Evolutionary conservation across 2,329 filamentous ascomycete genomes (phyloP).

Genomic region (Stagonosporopsis chrysanthemi): DNA sequence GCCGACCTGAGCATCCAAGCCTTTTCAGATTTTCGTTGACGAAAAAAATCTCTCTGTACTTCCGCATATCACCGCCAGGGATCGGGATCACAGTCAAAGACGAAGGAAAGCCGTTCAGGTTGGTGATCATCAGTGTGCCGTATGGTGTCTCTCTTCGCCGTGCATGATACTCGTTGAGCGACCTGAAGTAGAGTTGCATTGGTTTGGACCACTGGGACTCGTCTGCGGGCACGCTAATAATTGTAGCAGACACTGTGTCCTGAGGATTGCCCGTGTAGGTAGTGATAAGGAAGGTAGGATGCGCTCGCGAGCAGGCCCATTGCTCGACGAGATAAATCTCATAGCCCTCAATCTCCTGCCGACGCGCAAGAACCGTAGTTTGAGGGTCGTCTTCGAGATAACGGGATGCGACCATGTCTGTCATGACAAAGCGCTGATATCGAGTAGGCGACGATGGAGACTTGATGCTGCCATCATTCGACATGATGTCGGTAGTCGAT

Average conservation of each 20-base stretch:
- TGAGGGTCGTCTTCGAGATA: conserved; percentile 84
- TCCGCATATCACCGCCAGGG: conserved; percentile 82
- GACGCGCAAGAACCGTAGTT: conserved; percentile 76
- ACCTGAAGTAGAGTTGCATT: conserved; percentile 83
- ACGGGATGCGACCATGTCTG: conserved; percentile 70
- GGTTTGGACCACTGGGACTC: conserved; percentile 80
- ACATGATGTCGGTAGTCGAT: conserved; percentile 22
- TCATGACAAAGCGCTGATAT: conserved; percentile 68
- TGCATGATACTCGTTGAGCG: conserved; percentile 84
- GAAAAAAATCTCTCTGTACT: conserved; percentile 83
- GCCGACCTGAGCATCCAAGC: conserved; percentile 87
- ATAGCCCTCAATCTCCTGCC: conserved; percentile 77
- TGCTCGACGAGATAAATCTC: conserved; percentile 96
- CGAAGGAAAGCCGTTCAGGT: conserved; percentile 89
- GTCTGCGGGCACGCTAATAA: conserved; percentile 82
- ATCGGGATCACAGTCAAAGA: conserved; percentile 90
- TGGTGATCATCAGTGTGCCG: conserved; percentile 91
- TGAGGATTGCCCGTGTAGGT: conserved; percentile 89
- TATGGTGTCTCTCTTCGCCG: conserved; percentile 80
- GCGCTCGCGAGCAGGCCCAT: conserved; percentile 91
- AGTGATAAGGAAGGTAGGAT: conserved; percentile 89
- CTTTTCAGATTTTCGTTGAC: conserved; percentile 95
- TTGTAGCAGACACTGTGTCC: conserved; percentile 78
- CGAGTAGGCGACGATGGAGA: conserved; percentile 37
- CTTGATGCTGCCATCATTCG: conserved; percentile 11